Evolutionary conservation across 2,329 filamentous ascomycete species (phyloP).

Genomic region (Calonectria naviculata): DNA sequence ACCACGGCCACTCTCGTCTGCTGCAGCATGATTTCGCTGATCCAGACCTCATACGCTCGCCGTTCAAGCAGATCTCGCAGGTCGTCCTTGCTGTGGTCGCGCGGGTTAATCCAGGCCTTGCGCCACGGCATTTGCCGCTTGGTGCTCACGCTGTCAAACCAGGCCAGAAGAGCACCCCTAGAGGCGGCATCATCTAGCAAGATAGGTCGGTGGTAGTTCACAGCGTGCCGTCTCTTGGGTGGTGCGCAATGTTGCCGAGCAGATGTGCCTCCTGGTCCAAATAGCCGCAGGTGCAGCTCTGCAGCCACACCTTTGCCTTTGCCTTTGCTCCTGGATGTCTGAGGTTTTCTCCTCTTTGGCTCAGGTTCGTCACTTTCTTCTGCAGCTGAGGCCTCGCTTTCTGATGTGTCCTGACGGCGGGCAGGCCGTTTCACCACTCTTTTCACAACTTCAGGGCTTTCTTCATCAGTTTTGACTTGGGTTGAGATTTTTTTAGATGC

Average conservation of each 20-base stretch:
- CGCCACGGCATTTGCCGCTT: constrained; percentile 69
- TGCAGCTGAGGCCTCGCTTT: constrained; percentile 31
- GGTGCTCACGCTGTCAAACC: constrained; percentile 62
- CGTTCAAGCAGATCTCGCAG: constrained; percentile 58
- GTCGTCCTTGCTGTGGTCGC: constrained; percentile 39
- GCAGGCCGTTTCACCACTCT: constrained; percentile 24
- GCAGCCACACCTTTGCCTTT: constrained; percentile 24
- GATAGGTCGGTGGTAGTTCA: constrained; percentile 62
- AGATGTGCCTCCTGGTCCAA: constrained; percentile 16
- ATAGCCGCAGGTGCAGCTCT: constrained; percentile 30
- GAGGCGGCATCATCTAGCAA: constrained; percentile 53
- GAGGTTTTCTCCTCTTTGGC: constrained; percentile 36
- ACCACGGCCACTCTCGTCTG: constrained; percentile 73
- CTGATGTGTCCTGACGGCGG: constrained; percentile 34
- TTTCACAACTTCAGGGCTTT: background rate
- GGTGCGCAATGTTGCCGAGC: constrained; percentile 23
- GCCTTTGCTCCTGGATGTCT: constrained; percentile 26
- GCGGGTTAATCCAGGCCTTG: constrained; percentile 65
- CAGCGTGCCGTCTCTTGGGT: constrained; percentile 45
- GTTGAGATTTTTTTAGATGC: constrained; percentile 35
- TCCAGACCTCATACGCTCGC: constrained; percentile 74
- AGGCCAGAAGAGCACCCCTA: constrained; percentile 55
- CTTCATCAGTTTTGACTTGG: constrained; percentile 28
- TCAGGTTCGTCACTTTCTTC: constrained; percentile 30
- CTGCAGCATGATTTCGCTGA: constrained; percentile 75